phyloP scores from a whole-genome alignment of 1,284 basidiomycete species.

The Trametes polyzona region DNA sequence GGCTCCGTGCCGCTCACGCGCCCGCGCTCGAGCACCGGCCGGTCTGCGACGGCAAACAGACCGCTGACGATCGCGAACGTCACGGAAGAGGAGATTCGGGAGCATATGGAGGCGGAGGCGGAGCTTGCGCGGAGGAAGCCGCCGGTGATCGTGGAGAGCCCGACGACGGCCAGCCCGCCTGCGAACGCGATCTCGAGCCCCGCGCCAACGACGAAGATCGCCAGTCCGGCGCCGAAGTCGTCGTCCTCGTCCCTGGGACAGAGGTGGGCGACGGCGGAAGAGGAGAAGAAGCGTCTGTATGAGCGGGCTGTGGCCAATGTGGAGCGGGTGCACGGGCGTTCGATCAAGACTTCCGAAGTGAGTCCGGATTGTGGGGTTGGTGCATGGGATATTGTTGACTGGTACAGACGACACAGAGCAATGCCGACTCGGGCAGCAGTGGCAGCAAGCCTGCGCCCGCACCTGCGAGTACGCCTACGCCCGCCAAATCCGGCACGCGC shows the following conservation, averaged over 20 bases:
- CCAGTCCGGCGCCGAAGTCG: not conserved
- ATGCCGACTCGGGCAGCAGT: not conserved
- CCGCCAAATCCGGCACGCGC: constrained; percentile 13
- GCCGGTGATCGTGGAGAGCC: constrained; percentile 24
- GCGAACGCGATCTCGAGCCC: not conserved
- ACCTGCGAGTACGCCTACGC: constrained; percentile 4
- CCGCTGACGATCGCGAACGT: constrained; percentile 35
- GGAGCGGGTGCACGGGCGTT: constrained; percentile 53
- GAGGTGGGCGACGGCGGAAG: constrained; percentile 59
- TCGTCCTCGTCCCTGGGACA: constrained; percentile 4
- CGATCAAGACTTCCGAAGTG: constrained; percentile 19
- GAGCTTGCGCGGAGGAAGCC: constrained; percentile 24
- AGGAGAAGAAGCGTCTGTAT: constrained; percentile 71
- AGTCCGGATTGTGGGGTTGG: not conserved
- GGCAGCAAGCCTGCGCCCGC: not conserved
- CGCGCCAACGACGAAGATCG: not conserved
- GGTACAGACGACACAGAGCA: not conserved
- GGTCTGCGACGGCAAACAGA: constrained; percentile 12
- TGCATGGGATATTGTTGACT: not conserved
- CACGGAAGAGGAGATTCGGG: constrained; percentile 30
- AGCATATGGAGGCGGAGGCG: constrained; percentile 30
- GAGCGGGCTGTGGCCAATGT: constrained; percentile 67
- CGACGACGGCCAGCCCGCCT: not conserved
- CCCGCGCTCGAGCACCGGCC: constrained; percentile 28
- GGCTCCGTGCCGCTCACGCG: constrained; percentile 16